Base-by-base conservation (phyloP, 169 alveolate species). In the Eimeria maxima region DNA sequence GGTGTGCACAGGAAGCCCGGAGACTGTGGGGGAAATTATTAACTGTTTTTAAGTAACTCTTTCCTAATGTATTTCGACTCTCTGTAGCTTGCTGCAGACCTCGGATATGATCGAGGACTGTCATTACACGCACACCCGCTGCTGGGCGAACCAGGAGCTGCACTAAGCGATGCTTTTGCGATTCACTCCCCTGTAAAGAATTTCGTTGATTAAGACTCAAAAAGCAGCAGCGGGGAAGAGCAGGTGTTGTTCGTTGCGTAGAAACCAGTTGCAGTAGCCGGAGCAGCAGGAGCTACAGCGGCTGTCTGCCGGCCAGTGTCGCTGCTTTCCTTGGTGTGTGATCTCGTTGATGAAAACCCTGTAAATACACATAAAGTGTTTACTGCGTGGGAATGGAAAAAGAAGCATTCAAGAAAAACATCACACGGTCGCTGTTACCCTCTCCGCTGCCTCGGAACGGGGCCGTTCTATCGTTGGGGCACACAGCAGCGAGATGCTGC, bases 361-460 rank as follows among this genome's bases (percentile, higher is more conserved):
- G 81, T 38, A 71, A 13, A 71, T 27, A 71, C 81, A 71, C 81
- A 27, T 11, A 11, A 38, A 11, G 47, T 14, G 16, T 71, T 14
- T 18, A 78, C 16, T 78, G 65, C 27, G 29, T 44, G 14, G 22
- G 22, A n/a, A 44, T 44, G 22, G 38, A 20, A 44, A 20, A 78
- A 27, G 55, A 78, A 42, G 65, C 88, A 44, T n/a, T 53, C 45
- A 38, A 14, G 22, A 20, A 42, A 78, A 20, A 78, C 29, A 22
- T n/a, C 13, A 44, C 22, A 24, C 63, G 14, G 65, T 24, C 22
- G 86, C 86, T 14, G 86, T n/a, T 74, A 13, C 44, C 86, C 55
- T 33, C 86, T 55, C 86, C 86, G 86, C 86, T 74, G 86, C 33
- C 55, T 74, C 57, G 86, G 53, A n/a, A 33, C 60, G 86, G 86